Percentiles rank a stretch among this genome's conserved stretches.
Conservation (phyloP, 2,329 filamentous ascomycete species). For the Hymenoscyphus albidus region DNA sequence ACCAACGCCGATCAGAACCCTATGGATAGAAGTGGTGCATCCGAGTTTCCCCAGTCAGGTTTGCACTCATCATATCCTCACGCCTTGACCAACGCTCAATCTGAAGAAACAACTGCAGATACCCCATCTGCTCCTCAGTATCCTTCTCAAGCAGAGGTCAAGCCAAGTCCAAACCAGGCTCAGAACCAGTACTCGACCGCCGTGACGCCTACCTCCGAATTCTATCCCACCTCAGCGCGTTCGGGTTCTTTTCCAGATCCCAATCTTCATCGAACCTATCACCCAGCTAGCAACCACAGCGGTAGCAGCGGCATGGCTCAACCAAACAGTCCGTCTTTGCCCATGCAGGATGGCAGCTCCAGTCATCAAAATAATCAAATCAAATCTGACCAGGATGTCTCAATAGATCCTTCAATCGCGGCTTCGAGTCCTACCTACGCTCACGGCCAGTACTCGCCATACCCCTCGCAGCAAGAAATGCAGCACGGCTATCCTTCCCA, state of each 20-base stretch:
- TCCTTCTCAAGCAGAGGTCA: conserved; percentile 75
- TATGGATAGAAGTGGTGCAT: conserved; percentile 60
- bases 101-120: conserved; percentile 85
- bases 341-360: conserved; percentile 74
- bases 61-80: conserved; percentile 70
- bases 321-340: conserved; percentile 96
- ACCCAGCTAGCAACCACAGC: conserved; percentile 69
- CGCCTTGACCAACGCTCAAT: conserved; percentile 65
- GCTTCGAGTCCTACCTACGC: conserved; percentile 90
- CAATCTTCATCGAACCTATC: conserved; percentile 81
- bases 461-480: conserved; percentile 83
- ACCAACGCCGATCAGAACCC: conserved; percentile 35
- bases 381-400: conserved; percentile 94
- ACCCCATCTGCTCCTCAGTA: conserved; percentile 91
- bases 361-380: conserved; percentile 72
- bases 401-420: conserved; percentile 98
- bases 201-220: conserved; percentile 84
- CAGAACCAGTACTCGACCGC: conserved; percentile 52
- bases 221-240: conserved; percentile 74
- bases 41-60: conserved; percentile 85
- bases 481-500: conserved; percentile 68
- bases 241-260: conserved; percentile 76
- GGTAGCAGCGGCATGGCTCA: conserved; percentile 89
- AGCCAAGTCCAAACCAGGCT: conserved; percentile 47
- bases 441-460: conserved; percentile 77